Conservation (phyloP, 2,329 filamentous ascomycete species). For the Colletotrichum sansevieriae region DNA sequence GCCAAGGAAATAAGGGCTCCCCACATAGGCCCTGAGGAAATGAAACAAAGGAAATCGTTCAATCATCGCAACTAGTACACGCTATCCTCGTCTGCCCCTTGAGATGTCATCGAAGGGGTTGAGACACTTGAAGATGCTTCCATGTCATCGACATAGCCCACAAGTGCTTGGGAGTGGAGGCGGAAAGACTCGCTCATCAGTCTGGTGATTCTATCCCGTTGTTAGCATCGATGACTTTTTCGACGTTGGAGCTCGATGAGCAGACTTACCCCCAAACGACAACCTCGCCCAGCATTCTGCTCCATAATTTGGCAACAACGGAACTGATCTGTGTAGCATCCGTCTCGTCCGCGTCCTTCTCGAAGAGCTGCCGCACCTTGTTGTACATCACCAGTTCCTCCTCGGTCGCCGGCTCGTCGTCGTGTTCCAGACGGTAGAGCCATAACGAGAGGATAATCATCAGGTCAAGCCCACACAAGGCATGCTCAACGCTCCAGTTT, state of each 20-base stretch:
- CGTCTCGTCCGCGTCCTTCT: constrained; percentile 87
- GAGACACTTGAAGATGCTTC: constrained; percentile 78
- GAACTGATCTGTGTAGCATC: constrained; percentile 90
- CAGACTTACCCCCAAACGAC: constrained; percentile 97
- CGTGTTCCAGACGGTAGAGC: constrained; percentile 99
- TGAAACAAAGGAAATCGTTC: constrained; percentile 64
- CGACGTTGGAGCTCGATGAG: neutral
- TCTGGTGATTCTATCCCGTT: constrained; percentile 80
- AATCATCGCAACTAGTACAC: constrained; percentile 72
- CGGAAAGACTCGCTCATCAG: constrained; percentile 99
- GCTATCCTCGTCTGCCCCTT: constrained; percentile 78
- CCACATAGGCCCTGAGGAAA: constrained; percentile 43
- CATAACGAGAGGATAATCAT: constrained; percentile 98
- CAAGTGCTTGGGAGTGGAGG: constrained; percentile 92
- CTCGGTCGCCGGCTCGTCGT: constrained; percentile 89
- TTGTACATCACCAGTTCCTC: constrained; percentile 92
- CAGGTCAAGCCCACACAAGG: constrained; percentile 93
- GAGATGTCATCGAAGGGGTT: constrained; percentile 79
- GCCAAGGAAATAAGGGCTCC: constrained; percentile 56
- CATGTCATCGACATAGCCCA: constrained; percentile 91
- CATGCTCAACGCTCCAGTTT: constrained; percentile 99
- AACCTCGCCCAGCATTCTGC: constrained; percentile 97
- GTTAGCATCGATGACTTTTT: constrained; percentile 38
- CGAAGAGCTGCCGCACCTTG: constrained; percentile 90
- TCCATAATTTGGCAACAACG: constrained; percentile 95